Percentiles rank a stretch among this genome's conserved stretches.
phyloP scores from a whole-genome alignment of 2,329 filamentous ascomycete genomes.

The Fusarium xylarioides region DNA sequence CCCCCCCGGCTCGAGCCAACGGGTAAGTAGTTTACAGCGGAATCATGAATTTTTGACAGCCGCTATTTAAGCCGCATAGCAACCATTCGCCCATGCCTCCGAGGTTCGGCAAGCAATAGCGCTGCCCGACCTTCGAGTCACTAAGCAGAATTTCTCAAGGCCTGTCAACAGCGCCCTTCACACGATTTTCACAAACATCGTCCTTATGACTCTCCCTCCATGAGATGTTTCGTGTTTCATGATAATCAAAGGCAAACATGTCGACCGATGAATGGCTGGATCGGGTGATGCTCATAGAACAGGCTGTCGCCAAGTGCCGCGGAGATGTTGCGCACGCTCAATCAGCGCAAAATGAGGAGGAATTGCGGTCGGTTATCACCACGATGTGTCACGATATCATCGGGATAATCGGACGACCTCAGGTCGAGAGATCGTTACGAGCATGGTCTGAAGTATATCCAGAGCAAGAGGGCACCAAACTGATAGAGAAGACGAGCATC shows the following conservation, averaged over 20 bases:
- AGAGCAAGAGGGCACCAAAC: background rate
- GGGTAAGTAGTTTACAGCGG: background rate
- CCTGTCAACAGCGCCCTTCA: background rate
- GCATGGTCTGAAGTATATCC: constrained; percentile 4
- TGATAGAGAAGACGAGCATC: background rate
- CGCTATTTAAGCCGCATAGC: background rate
- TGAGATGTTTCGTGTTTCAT: background rate
- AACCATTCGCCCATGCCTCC: background rate
- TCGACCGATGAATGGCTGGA: background rate
- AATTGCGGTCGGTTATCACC: background rate
- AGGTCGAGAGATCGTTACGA: background rate
- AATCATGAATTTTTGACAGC: background rate
- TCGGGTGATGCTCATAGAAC: background rate
- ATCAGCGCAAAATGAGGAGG: background rate
- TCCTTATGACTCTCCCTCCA: background rate
- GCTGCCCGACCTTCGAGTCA: background rate
- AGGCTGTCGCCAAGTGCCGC: background rate
- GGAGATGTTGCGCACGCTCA: background rate
- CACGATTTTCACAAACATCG: background rate
- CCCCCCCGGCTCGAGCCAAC: too few species aligned
- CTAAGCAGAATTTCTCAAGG: background rate
- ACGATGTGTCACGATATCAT: background rate
- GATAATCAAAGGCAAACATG: background rate
- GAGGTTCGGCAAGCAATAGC: background rate
- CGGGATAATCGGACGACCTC: background rate